Percentiles rank a stretch among this genome's conserved stretches.
These are phyloP conservation scores for Dipteronia dyeriana DNA, from an alignment of 345 rosid species.

Conservation along the genomic window DNA sequence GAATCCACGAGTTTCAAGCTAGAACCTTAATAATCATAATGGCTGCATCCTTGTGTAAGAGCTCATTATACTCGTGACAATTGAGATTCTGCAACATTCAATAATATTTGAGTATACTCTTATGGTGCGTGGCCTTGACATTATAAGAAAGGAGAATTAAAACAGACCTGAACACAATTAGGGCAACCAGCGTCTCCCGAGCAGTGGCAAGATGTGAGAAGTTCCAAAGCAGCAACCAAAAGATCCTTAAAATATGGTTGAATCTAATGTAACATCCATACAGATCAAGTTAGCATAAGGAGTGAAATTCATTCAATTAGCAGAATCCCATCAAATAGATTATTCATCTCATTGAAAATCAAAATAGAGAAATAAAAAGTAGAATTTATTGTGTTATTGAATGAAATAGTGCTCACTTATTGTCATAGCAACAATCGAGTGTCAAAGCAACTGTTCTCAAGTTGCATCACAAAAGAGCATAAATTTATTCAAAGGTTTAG, in stretches of 20 bases:
- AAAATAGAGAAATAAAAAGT: not conserved
- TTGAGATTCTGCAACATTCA: slow-evolving; percentile 49
- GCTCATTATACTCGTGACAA: slow-evolving; percentile 78
- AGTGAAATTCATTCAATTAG: not conserved
- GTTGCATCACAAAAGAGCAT: not conserved
- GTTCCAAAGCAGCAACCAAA: slow-evolving; percentile 67
- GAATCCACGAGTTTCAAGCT: not conserved
- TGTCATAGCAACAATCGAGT: not conserved
- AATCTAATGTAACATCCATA: slow-evolving; percentile 44
- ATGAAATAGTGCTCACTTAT: not conserved
- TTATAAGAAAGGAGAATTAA: not conserved
- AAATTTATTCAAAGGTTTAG: not conserved
- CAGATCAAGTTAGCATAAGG: slow-evolving; percentile 18
- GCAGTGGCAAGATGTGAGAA: slow-evolving; percentile 68
- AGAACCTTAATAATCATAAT: slow-evolving; percentile 71
- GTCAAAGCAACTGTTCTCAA: not conserved
- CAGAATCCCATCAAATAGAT: not conserved
- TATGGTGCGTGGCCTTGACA: not conserved
- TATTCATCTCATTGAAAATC: not conserved
- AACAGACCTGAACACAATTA: slow-evolving; percentile 70
- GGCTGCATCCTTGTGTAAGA: slow-evolving; percentile 76
- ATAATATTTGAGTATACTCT: not conserved
- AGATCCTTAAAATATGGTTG: slow-evolving; percentile 76
- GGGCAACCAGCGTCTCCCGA: slow-evolving; percentile 71
- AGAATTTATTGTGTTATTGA: not conserved